Conservation (phyloP, 192 early-diverging fungal species). For the Entomortierella parvispora region DNA sequence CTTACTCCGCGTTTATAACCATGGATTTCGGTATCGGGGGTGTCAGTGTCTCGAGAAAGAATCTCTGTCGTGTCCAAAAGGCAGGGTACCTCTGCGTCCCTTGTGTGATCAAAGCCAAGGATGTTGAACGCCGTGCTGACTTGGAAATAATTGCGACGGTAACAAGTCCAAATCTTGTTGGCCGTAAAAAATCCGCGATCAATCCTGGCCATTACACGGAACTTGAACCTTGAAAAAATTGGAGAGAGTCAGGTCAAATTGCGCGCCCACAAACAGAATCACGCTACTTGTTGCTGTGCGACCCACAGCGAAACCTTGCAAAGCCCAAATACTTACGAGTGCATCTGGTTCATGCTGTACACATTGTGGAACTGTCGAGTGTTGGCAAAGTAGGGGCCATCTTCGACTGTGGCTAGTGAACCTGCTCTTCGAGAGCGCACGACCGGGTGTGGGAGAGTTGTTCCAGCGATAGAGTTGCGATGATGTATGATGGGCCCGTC, state of each 20-base stretch:
- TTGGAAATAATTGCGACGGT: constrained; percentile 94
- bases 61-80: constrained; percentile 54
- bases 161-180: constrained; percentile 87
- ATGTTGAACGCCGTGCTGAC: constrained; percentile 71
- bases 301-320: too few relatives aligned
- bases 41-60: constrained; percentile 15
- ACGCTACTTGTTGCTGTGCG: too few relatives aligned
- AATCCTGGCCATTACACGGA: constrained; percentile 75
- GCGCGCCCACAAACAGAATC: too few relatives aligned
- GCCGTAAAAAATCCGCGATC: constrained; percentile 90
- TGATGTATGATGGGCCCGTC: constrained; percentile 33
- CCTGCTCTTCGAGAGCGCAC: constrained; percentile 33
- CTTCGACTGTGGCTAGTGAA: constrained; percentile 59
- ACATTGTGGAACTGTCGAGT: constrained; percentile 73
- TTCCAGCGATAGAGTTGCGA: constrained; percentile 48
- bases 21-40: background rate
- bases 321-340: constrained; percentile 59
- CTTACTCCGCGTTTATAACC: constrained; percentile 3
- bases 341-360: constrained; percentile 66
- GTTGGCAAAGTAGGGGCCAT: constrained; percentile 74
- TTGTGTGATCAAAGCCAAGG: constrained; percentile 53
- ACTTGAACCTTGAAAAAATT: constrained; percentile 57
- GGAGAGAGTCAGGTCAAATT: background rate
- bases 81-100: constrained; percentile 69
- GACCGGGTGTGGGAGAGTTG: constrained; percentile 15